Conservation (phyloP, 2,329 filamentous ascomycete genomes). For the Catunica adiposa region DNA sequence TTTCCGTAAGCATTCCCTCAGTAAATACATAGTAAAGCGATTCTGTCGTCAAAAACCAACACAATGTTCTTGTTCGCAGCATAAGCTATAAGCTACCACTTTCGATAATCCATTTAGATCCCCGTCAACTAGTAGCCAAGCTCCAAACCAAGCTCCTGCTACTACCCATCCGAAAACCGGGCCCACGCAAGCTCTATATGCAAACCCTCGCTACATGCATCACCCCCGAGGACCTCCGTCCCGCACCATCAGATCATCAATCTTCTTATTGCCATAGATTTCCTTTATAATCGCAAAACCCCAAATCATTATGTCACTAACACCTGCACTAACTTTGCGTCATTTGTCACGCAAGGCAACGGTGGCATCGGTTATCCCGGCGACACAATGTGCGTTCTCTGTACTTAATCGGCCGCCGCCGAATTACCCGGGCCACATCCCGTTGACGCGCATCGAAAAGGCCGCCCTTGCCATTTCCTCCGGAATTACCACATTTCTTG, state of each 20-base stretch:
- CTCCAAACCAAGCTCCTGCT: no score
- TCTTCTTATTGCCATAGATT: no score
- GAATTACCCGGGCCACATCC: constrained; percentile 85
- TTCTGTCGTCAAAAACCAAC: no score
- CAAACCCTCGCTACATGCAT: neutral
- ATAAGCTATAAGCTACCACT: no score
- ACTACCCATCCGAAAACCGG: neutral
- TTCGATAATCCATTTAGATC: no score
- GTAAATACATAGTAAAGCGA: no score
- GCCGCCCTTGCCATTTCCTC: constrained; percentile 51
- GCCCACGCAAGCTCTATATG: neutral
- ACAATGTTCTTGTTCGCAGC: no score
- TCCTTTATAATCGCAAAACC: neutral
- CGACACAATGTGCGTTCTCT: constrained; percentile 41
- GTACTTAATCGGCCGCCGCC: constrained; percentile 69
- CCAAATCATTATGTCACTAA: neutral
- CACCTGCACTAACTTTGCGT: neutral
- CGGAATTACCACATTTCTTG: constrained; percentile 45
- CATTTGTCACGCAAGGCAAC: neutral
- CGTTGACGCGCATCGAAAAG: constrained; percentile 63
- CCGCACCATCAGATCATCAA: neutral
- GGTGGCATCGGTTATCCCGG: neutral
- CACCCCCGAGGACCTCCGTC: neutral
- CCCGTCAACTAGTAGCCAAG: no score
- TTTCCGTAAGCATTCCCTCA: no score